Evolutionary conservation across 2,329 filamentous ascomycete species (phyloP).

Genomic region (Arachnomyces sp.): DNA sequence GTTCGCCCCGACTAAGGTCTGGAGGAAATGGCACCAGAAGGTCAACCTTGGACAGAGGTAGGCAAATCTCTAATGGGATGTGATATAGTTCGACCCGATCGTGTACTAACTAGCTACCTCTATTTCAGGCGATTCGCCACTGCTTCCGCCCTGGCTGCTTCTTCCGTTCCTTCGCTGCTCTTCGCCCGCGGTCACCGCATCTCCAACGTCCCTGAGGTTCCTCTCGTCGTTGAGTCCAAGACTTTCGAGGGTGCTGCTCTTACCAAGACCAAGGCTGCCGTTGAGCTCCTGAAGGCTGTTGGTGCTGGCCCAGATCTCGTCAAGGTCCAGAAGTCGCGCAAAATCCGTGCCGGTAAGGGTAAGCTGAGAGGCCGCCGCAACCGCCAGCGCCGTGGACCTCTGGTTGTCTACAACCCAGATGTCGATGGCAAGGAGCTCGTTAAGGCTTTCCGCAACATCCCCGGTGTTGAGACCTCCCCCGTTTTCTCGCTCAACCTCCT

Average conservation of each 20-base stretch:
- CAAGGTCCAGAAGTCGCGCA: slow-evolving; percentile 95
- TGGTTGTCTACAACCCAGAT: slow-evolving; percentile 95
- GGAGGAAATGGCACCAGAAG: slow-evolving; percentile 99
- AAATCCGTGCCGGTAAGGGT: slow-evolving; percentile 97
- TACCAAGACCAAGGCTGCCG: slow-evolving; percentile 80
- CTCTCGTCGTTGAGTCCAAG: slow-evolving; percentile 88
- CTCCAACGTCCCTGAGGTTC: slow-evolving; percentile 86
- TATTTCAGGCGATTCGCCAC: slow-evolving; percentile 79
- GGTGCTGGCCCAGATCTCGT: slow-evolving; percentile 85
- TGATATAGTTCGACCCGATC: background rate
- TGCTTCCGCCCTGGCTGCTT: slow-evolving; percentile 93
- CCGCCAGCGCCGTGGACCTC: slow-evolving; percentile 94
- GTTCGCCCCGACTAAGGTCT: slow-evolving; percentile 99
- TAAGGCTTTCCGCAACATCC: slow-evolving; percentile 95
- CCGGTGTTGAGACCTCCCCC: slow-evolving; percentile 92
- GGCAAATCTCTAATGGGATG: slow-evolving; percentile 24
- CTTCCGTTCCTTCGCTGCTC: slow-evolving; percentile 87
- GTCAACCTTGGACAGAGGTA: slow-evolving; percentile 98
- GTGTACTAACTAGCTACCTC: slow-evolving; percentile 9
- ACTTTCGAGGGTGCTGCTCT: slow-evolving; percentile 73
- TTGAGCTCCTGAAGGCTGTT: slow-evolving; percentile 80
- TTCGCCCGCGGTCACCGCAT: slow-evolving; percentile 96
- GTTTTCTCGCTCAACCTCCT: slow-evolving; percentile 96
- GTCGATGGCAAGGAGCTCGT: slow-evolving; percentile 91
- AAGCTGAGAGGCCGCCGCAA: slow-evolving; percentile 95